These are phyloP conservation scores for Xerocomellus amylosporus DNA, from an alignment of 768 basidiomycete species.

Conservation along the genomic window DNA sequence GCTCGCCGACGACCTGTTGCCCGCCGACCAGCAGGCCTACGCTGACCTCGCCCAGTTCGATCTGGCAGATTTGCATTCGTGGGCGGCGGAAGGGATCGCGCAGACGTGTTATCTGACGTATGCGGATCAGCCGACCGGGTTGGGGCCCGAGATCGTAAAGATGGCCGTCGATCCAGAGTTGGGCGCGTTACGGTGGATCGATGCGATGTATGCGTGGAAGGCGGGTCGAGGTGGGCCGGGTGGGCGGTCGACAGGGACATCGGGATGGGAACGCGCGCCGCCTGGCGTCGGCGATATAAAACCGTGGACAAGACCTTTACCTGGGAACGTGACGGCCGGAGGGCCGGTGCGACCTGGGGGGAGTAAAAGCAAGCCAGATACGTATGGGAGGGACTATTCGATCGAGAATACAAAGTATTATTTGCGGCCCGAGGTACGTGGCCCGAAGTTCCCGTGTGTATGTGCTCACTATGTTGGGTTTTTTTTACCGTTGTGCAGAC, in stretches of 20 bases:
- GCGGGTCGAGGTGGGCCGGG: conserved; percentile 3
- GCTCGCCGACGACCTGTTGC: conserved; percentile 57
- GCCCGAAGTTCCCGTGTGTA: neutral
- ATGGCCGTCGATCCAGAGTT: conserved; percentile 12
- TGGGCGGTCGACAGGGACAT: too few relatives aligned
- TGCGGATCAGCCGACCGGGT: conserved; percentile 64
- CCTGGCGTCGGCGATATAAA: conserved; percentile 47
- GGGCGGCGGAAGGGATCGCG: conserved; percentile 73
- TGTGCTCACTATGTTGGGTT: neutral
- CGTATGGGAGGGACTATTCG: conserved; percentile 52
- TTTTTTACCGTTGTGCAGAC: conserved; percentile 42
- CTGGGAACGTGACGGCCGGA: conserved; percentile 6
- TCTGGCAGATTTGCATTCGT: conserved; percentile 60
- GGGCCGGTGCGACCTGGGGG: neutral
- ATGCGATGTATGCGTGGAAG: conserved; percentile 46
- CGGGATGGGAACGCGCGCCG: conserved; percentile 40
- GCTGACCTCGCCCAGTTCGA: conserved; percentile 42
- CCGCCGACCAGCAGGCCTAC: conserved; percentile 35
- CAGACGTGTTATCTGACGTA: conserved; percentile 71
- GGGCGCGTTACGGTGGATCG: conserved; percentile 19
- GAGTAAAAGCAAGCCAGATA: neutral
- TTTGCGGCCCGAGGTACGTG: conserved; percentile 66
- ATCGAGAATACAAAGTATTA: conserved; percentile 47
- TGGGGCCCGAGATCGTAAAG: conserved; percentile 55
- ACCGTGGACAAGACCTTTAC: conserved; percentile 25